Evolutionary conservation across 2,329 filamentous ascomycete species (phyloP), one percentile per base, ranked within the genome.

Genomic region (Pseudocercospora cruenta): DNA sequence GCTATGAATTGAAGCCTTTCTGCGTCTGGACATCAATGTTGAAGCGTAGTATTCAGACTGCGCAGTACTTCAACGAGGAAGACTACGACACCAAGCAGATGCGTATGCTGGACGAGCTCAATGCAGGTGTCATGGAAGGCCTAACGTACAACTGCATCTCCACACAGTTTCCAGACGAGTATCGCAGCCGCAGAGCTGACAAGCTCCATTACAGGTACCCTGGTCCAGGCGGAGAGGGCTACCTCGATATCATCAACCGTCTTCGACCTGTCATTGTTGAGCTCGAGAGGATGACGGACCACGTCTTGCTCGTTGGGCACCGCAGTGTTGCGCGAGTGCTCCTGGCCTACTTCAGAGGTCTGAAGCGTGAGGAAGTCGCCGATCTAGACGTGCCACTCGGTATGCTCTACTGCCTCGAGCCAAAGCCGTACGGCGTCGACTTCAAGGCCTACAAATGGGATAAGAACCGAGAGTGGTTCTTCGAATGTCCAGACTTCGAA

Each of bases 1-100:
- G 31, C 86, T 91, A 74, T 60, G 67, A 74, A 63, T 70, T 72
- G 14, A 96, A 97, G 82, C 93, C 93, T 77, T 98, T 97, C 77
- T 99, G 95, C 78, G 92, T 99, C 16, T 99, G 95, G 95, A 97
- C 94, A 0, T 96, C 92, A 2, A 98, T 98, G 94, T 87, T 99
- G 69, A 90, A 91, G 77, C 91, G 95, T 70, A 93, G 92, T 67
- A 90, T 95, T 59, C 89, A 97, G 76, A 96, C 94, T 0, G 93
- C 91, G 0, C 89, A 95, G 70, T 91, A 91, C 78, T 99, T 98
- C 78, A 91, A 96, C 71, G 95, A 98, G 70, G 94, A 98, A 22
- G 92, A 97, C 62, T 97, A 94, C 77, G 95, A 98, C 71, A 90
- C 96, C 73, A 99, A 99, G 82, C 92, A 96, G 72, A 77, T 77